Base-by-base conservation (phyloP, 306 rosid genomes). In the Cucumis cinereus region DNA sequence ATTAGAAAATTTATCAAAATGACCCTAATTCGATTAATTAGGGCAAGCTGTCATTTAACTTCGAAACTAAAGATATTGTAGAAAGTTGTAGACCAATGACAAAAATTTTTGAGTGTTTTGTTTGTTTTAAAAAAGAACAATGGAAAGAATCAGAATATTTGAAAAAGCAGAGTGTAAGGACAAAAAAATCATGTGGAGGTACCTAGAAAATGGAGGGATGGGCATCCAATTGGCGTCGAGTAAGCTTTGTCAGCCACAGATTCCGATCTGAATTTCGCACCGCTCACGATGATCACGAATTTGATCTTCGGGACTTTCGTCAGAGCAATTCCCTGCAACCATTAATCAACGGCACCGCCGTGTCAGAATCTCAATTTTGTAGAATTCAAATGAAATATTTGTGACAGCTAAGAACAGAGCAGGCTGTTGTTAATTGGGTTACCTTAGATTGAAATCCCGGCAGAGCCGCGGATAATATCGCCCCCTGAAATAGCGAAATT, bases 381-480 rank as follows among this genome's bases (percentile, higher is more conserved):
- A 36, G 30, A 40, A 40, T 66, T 66, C 8, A n/a, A 17, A 66
- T 20, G 73, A 5, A 45, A 45, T 45, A 40, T 4, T 20, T 12
- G 26, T 1, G n/a, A 13, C 13, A 38, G 23, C 23, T 16, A 5
- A 16, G 1, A 50, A 8, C 55, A 16, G 50, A 45, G 55, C 8
- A 50, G 2, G 55, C 55, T 50, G 55, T 2, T 6, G 20, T 50
- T 50, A 14, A 9, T n/a, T 54, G 13, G 19, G 30, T 45, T 67
- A 93, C 98, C 91, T 87, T 84, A 15, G 84, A 87, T 74, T 94
- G 98, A 35, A 94, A 93, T 60, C 97, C 97, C 1, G 91, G 94
- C 33, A 91, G 61, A 0, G 81, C 93, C 15, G 87, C 94, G 1
- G 97, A 87, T 77, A 94, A 52, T 76, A 90, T 87, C 8, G 97